These are phyloP conservation scores for Azolla pinnata DNA, from an alignment of 75 land plant species.

Conservation along the genomic window DNA sequence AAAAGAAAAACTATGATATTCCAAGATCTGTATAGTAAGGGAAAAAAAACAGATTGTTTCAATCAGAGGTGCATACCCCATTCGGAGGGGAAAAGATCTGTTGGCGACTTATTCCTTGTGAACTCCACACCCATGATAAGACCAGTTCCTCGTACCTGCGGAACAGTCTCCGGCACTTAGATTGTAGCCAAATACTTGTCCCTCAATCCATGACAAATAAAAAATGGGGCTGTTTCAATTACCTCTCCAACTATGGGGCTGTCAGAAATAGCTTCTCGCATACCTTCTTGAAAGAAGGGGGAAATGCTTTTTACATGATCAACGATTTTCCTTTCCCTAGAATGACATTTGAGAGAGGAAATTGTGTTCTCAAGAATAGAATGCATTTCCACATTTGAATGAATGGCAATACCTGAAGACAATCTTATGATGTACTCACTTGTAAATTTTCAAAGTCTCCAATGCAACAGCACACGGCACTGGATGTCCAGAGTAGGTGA, in stretches of 20 bases:
- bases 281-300: constrained; percentile 78
- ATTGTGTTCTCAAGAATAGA: neutral
- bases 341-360: neutral
- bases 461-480: constrained; percentile 94
- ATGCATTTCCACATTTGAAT: neutral
- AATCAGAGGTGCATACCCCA: constrained; percentile 52
- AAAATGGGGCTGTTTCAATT: too few species aligned
- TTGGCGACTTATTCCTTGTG: constrained; percentile 74
- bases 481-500: constrained; percentile 95
- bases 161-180: too few species aligned
- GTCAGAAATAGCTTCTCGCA: constrained; percentile 41
- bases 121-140: constrained; percentile 80
- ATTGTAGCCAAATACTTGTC: neutral
- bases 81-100: constrained; percentile 71
- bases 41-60: constrained; percentile 7
- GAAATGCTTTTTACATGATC: constrained; percentile 52
- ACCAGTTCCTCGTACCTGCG: constrained; percentile 84
- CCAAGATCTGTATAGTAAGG: neutral
- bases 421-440: constrained; percentile 25
- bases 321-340: constrained; percentile 77
- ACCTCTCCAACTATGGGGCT: constrained; percentile 99
- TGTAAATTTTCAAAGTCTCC: constrained; percentile 81
- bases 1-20: too few species aligned
- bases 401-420: neutral
- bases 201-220: too few species aligned